phyloP scores from a whole-genome alignment of 2,329 filamentous ascomycete genomes.

The Hypocreales sp. region DNA sequence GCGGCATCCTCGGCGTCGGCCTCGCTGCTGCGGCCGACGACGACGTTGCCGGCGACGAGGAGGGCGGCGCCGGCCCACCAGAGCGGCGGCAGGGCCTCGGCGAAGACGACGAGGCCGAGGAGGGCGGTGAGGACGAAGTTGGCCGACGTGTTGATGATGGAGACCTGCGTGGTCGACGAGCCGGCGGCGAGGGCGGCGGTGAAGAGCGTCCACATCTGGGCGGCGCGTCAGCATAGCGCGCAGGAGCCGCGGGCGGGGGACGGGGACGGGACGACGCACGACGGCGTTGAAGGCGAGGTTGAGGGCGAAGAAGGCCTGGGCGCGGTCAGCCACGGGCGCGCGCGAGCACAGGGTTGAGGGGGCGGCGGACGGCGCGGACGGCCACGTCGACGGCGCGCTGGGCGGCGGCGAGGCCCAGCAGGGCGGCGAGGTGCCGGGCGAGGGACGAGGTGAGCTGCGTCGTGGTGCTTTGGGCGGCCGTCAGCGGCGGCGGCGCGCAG shows the following conservation, averaged over 20 bases:
- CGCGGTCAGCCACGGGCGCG: not conserved
- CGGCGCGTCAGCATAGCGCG: no score
- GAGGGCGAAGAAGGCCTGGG: conserved; percentile 55
- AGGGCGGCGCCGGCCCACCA: conserved; percentile 66
- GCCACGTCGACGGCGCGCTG: conserved; percentile 29
- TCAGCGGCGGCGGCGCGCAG: no score
- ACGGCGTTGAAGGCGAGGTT: conserved; percentile 63
- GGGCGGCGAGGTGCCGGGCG: conserved; percentile 25
- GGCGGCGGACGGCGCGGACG: conserved; percentile 30
- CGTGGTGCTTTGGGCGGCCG: no score
- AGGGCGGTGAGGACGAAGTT: conserved; percentile 71
- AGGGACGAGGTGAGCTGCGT: conserved; percentile 36
- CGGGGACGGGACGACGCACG: conserved; percentile 24
- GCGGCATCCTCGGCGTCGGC: conserved; percentile 5
- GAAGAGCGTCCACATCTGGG: conserved; percentile 68
- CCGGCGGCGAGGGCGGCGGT: conserved; percentile 62
- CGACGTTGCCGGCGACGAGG: conserved; percentile 61
- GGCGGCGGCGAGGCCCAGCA: conserved; percentile 25
- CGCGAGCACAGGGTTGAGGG: not conserved
- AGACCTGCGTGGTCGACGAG: conserved; percentile 63
- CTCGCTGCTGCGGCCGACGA: conserved; percentile 58
- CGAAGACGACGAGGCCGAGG: conserved; percentile 54
- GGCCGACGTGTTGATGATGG: conserved; percentile 66
- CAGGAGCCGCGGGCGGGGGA: no score
- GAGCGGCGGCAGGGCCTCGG: conserved; percentile 52